Base-by-base conservation (phyloP, 1,284 basidiomycete genomes). In the Pseudozyma pruni region DNA sequence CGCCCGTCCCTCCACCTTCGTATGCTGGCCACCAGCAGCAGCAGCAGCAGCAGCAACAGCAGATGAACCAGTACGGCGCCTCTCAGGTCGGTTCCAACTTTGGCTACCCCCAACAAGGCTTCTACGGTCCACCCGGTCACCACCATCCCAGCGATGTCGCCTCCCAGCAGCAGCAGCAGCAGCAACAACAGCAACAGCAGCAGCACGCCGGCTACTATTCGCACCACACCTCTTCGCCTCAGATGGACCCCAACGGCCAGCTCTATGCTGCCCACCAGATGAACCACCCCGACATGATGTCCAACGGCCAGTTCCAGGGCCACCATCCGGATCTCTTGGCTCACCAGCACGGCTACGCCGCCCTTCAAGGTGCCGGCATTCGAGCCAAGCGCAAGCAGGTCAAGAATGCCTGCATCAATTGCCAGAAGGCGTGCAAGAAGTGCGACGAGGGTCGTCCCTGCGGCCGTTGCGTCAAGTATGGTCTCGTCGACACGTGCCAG, bases 381-480 rank as follows among this genome's bases (percentile, higher is more conserved):
- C 72, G 72, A 9, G 51, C 74, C 37, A 93, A 93, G 83, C 90
- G 91, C 72, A 87, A 89, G 62, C 91, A 93, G 81, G 91, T 93
- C 85, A 93, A 93, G 87, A 92, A 92, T 74, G 91, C 91, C 51
- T 93, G 91, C 83, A 91, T 90, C 42, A 90, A 91, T 76, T 93
- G 91, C 81, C 91, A 92, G 83, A 91, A 90, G 83, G 90, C 91
- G 1, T 93, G 91, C 86, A 93, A 93, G 86, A 92, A 92, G 83
- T 93, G 91, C 82, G 91, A 93, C 84, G 90, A 91, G 76, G 90
- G 89, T 61, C 86, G 91, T 58, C 91, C 91, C 61, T 93, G 91
- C 83, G 88, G 90, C 69, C 89, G 91, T 70, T 93, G 91, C 76
- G 89, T 91, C 82, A 91, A 90, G 84, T 93, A 93, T 76, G 90